Conservation (phyloP, 192 early-diverging fungal genomes). For the Backusella circina region DNA sequence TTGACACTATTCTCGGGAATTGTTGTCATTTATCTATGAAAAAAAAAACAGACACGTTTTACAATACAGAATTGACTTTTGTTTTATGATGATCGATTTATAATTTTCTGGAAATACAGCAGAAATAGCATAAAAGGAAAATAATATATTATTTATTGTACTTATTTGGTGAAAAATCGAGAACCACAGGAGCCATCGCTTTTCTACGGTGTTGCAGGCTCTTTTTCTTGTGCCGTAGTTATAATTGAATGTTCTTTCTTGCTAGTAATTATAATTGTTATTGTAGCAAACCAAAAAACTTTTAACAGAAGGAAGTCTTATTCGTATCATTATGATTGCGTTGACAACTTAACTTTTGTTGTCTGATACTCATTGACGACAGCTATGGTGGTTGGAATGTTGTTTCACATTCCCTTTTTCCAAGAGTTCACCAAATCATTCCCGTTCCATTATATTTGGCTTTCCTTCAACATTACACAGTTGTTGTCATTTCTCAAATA, state of each 20-base stretch:
- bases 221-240: not conserved
- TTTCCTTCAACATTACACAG: not conserved
- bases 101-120: not conserved
- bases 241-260: not conserved
- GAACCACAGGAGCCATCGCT: not conserved
- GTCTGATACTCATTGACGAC: not conserved
- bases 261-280: not conserved
- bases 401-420: not conserved
- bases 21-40: not conserved
- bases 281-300: too few relatives aligned
- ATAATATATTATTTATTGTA: not conserved
- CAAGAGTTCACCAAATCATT: not conserved
- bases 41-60: not conserved
- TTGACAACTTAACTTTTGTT: not conserved
- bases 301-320: not conserved
- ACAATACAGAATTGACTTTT: not conserved
- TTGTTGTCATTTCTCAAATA: not conserved
- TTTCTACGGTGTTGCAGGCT: not conserved
- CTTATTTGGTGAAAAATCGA: not conserved
- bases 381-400: not conserved
- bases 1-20: not conserved
- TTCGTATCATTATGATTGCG: not conserved
- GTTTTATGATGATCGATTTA: not conserved
- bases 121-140: not conserved
- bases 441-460: not conserved